Conservation (phyloP, 257 asterid genomes). For the Nicotiana otophora region DNA sequence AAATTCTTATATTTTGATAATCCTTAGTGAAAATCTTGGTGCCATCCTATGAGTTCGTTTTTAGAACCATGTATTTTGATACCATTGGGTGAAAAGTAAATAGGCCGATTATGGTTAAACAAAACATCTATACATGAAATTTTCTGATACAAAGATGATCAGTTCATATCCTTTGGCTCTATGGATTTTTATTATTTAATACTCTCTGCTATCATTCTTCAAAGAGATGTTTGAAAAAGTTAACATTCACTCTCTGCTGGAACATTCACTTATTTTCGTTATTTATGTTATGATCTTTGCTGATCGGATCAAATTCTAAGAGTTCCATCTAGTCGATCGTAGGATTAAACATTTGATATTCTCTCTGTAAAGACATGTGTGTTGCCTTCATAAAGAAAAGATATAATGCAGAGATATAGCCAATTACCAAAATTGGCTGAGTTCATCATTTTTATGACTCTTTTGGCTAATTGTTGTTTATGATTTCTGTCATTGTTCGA, state of each 20-base stretch:
- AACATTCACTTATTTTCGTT: not conserved
- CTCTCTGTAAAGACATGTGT: not conserved
- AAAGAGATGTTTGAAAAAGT: not conserved
- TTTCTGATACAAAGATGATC: not conserved
- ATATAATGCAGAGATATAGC: no score
- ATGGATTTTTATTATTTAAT: no score
- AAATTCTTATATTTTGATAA: no score
- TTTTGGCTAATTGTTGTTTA: no score
- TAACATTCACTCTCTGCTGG: not conserved
- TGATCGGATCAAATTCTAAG: not conserved
- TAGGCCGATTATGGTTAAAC: not conserved
- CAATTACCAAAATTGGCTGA: no score
- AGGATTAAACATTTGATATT: not conserved
- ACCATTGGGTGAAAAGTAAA: not conserved
- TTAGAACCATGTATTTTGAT: not conserved
- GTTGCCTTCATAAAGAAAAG: no score
- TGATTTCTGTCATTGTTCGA: no score
- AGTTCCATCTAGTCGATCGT: not conserved
- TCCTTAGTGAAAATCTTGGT: no score
- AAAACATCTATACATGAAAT: not conserved
- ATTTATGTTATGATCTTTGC: not conserved
- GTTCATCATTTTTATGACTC: no score
- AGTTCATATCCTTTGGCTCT: not conserved
- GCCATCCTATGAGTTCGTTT: not conserved
- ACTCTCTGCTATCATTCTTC: not conserved